Base-by-base conservation (phyloP, 495 filamentous ascomycete species). In the Hypoxylon crocopeplum region DNA sequence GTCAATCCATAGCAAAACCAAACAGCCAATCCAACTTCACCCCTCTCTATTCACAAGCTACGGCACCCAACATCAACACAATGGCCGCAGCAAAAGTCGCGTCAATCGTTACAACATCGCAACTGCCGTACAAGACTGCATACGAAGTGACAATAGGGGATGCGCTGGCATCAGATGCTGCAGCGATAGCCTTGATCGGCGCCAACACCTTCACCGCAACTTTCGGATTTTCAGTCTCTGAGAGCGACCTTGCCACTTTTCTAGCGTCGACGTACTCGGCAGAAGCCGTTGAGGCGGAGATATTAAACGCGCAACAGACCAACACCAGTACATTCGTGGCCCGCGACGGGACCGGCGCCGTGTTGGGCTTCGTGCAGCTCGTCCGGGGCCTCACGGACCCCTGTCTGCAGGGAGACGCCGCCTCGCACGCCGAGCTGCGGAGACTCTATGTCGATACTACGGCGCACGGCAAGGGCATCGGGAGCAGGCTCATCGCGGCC, bases 351-450 rank as follows among this genome's bases (percentile, higher is more conserved):
- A 15, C 48, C 2, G 57, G 56, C 33, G 30, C 24, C 10, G 62
- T 76, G 5, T 11, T 72, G 7, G 76, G 75, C 10, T 76, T 77
- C 38, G 64, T 67, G 6, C 69, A 72, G 42, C 65, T 79, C 8
- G 68, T 62, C 10, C 65, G 68, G 3, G 65, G 62, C 7, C 54
- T 66, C 13, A 64, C 56, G 3, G 72, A 76, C 15, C 67, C 72
- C 15, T 71, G 65, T 45, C 19, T 78, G 0, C 50, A 36, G 11
- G 66, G 61, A 0, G 65, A 66, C 6, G 17, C 61, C 0, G 42
- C 58, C 2, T 44, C 54, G 15, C 56, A 64, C 13, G 68, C 73
- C 16, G 76, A 79, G 46, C 64, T 79, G 2, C 65, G 72, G 38
- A 57, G 74, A 30, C 48, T 79, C 21, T 79, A 79, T 59, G 72